Evolutionary conservation across 768 basidiomycete genomes (phyloP).

Genomic region (Sarcomyxa edulis): DNA sequence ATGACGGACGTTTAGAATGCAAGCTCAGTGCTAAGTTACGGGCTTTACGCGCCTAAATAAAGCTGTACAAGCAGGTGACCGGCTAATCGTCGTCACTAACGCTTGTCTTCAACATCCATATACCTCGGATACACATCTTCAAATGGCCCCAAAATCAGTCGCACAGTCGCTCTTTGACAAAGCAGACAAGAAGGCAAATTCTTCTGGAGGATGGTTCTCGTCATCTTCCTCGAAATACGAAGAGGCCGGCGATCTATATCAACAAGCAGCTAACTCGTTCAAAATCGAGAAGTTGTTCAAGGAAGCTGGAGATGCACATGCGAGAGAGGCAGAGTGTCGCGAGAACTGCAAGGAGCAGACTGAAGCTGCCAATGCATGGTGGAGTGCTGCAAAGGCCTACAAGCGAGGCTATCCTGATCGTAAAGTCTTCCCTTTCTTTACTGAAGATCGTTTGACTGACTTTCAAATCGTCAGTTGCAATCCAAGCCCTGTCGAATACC

Average conservation of each 20-base stretch:
- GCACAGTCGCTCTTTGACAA: slow-evolving; percentile 75
- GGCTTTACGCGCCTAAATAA: too few species aligned
- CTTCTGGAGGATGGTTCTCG: slow-evolving; percentile 85
- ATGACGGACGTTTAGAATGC: background rate
- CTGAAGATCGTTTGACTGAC: background rate
- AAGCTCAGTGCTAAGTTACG: background rate
- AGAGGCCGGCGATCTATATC: slow-evolving; percentile 93
- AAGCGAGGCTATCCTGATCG: slow-evolving; percentile 84
- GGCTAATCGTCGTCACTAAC: background rate
- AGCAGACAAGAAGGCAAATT: slow-evolving; percentile 88
- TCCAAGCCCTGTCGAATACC: slow-evolving; percentile 81
- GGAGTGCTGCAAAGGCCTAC: slow-evolving; percentile 96
- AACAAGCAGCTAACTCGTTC: slow-evolving; percentile 90
- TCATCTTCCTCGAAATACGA: slow-evolving; percentile 82
- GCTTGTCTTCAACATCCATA: background rate
- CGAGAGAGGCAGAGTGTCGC: slow-evolving; percentile 92
- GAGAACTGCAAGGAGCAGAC: slow-evolving; percentile 83
- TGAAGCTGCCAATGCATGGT: slow-evolving; percentile 98
- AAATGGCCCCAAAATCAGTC: slow-evolving; percentile 72
- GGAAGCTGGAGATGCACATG: slow-evolving; percentile 88
- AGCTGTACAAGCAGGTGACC: too few species aligned
- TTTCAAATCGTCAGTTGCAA: slow-evolving; percentile 60
- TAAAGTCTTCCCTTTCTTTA: slow-evolving; percentile 31
- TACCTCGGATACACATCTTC: slow-evolving; percentile 14
- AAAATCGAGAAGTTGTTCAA: slow-evolving; percentile 90